Conservation (phyloP, 768 basidiomycete species). For the Macrolepiota albuminosa region DNA sequence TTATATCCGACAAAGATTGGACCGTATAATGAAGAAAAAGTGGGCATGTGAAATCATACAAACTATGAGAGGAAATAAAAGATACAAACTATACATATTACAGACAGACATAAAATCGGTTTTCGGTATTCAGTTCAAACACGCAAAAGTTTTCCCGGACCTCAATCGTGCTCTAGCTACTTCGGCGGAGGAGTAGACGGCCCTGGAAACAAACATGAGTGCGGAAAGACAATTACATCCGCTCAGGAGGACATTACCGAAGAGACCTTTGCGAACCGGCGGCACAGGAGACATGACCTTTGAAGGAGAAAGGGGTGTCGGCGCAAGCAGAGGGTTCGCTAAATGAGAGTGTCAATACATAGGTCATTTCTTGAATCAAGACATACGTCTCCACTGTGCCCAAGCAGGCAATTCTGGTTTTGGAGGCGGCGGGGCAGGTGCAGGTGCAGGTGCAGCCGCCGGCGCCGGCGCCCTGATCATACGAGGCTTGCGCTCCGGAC, state of each 20-base stretch:
- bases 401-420: constrained; percentile 65
- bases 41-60: too few species aligned
- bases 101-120: background rate
- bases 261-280: constrained; percentile 56
- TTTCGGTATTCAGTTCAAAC: background rate
- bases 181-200: constrained; percentile 7
- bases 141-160: background rate
- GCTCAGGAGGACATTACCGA: constrained; percentile 37
- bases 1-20: too few species aligned
- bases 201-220: background rate
- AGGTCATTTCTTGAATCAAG: background rate
- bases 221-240: background rate
- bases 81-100: background rate
- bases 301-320: constrained; percentile 33
- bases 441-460: constrained; percentile 33
- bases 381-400: constrained; percentile 82
- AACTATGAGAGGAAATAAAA: background rate
- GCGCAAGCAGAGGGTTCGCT: constrained; percentile 66
- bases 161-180: background rate
- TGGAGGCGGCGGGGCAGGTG: constrained; percentile 38
- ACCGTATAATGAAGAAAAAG: background rate
- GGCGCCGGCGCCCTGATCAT: constrained; percentile 37
- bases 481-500: constrained; percentile 49
- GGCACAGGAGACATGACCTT: constrained; percentile 39
- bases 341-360: background rate